phyloP scores from a whole-genome alignment of 2,329 filamentous ascomycete species.

The Phaeoacremonium minimum region DNA sequence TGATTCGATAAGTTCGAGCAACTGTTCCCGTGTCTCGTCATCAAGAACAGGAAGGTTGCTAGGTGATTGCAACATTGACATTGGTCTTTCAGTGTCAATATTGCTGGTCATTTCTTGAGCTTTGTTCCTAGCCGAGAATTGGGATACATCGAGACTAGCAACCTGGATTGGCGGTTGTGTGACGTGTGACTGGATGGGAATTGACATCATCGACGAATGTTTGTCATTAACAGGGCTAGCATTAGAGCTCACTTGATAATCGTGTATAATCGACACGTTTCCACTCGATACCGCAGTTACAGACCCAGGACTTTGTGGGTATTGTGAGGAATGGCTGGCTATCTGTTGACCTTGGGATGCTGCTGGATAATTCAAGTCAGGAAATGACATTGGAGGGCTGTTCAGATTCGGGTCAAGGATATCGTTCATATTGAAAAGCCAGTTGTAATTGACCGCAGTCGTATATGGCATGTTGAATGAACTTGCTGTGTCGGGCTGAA shows the following conservation, averaged over 20 bases:
- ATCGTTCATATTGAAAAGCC: constrained; percentile 50
- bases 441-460: constrained; percentile 58
- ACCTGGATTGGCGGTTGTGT: neutral
- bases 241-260: too few relatives aligned
- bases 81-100: constrained; percentile 21
- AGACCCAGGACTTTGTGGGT: neutral
- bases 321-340: neutral
- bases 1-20: constrained; percentile 46
- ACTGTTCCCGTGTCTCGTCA: constrained; percentile 29
- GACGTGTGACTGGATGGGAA: neutral
- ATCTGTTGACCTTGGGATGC: neutral
- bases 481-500: constrained; percentile 57
- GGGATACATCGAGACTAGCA: neutral
- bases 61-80: constrained; percentile 15
- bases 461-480: constrained; percentile 64
- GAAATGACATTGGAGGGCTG: constrained; percentile 12
- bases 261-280: neutral
- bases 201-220: neutral
- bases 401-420: constrained; percentile 13
- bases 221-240: too few relatives aligned
- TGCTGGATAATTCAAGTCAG: constrained; percentile 7
- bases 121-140: neutral
- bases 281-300: neutral
- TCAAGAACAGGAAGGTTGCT: constrained; percentile 26
- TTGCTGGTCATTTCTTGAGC: neutral